A percentile compares a stretch with the other conserved stretches of the same genome.
Evolutionary conservation across 345 rosid species (phyloP).

Genomic region (Viola odorata): DNA sequence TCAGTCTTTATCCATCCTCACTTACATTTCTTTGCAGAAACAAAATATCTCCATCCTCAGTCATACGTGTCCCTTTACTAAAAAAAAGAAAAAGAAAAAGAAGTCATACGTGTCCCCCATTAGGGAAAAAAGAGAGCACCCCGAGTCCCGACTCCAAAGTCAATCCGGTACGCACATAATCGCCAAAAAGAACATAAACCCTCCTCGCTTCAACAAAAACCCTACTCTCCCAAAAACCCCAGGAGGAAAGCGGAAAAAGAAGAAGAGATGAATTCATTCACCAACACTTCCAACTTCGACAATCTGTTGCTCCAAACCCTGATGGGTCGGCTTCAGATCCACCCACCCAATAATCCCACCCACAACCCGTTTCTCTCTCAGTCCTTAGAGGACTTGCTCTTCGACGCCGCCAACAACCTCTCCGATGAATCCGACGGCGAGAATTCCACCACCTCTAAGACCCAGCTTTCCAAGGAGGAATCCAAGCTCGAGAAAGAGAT

Average conservation of each 20-base stretch:
- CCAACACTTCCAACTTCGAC: slow-evolving; percentile 53
- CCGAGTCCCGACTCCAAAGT: neutral
- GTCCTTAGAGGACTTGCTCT: slow-evolving; percentile 78
- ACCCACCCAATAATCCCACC: slow-evolving; percentile 21
- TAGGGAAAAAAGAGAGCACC: neutral
- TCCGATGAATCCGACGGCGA: slow-evolving; percentile 47
- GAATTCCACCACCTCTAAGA: slow-evolving; percentile 11
- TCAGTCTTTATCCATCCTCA: too few relatives aligned
- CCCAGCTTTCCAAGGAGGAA: slow-evolving; percentile 70
- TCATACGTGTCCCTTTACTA: too few relatives aligned
- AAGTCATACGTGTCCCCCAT: too few relatives aligned
- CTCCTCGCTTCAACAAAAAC: neutral
- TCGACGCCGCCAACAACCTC: slow-evolving; percentile 17
- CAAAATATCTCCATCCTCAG: too few relatives aligned
- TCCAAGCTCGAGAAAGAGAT: slow-evolving; percentile 80
- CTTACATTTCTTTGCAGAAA: too few relatives aligned
- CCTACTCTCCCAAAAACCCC: neutral
- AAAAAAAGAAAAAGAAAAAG: too few relatives aligned
- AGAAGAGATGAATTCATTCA: slow-evolving; percentile 48
- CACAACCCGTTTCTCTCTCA: slow-evolving; percentile 49
- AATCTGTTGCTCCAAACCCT: slow-evolving; percentile 69
- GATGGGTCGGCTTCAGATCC: slow-evolving; percentile 82
- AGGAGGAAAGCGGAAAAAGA: too few relatives aligned
- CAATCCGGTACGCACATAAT: neutral
- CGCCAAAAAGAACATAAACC: neutral